Conservation (phyloP, 257 asterid species). For the Gentiana dahurica region DNA sequence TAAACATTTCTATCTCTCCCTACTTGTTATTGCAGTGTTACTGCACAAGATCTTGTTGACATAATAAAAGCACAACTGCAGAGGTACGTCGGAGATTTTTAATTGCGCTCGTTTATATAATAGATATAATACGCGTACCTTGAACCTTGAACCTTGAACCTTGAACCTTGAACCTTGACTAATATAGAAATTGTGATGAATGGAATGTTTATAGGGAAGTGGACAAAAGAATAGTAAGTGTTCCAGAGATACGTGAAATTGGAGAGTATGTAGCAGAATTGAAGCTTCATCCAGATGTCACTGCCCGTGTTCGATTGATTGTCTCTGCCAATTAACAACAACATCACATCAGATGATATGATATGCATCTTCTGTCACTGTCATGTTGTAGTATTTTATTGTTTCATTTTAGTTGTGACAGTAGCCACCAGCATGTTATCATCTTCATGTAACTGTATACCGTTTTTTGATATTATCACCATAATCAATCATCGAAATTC, state of each 20-base stretch:
- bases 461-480: not conserved
- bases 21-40: conserved; percentile 45
- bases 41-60: conserved; percentile 94
- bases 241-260: conserved; percentile 96
- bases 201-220: conserved; percentile 47
- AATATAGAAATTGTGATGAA: too few species aligned
- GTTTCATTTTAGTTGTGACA: too few species aligned
- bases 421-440: too few species aligned
- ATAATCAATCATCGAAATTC: too few species aligned
- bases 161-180: too few species aligned
- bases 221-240: conserved; percentile 71
- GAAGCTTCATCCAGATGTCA: conserved; percentile 84
- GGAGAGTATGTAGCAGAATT: conserved; percentile 88
- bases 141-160: too few species aligned
- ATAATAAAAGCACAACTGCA: conserved; percentile 94
- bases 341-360: conserved; percentile 7
- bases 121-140: too few species aligned
- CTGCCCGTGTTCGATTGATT: conserved; percentile 63
- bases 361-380: conserved; percentile 3
- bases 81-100: conserved; percentile 35
- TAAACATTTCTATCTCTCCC: not conserved
- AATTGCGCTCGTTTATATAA: too few species aligned
- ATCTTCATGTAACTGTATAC: too few species aligned
- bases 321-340: conserved; percentile 54
- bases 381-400: too few species aligned